Evolutionary conservation across 176 grass and related monocot genomes (phyloP), one percentile per base, ranked within the genome.

Genomic region (Oryza brachyantha): DNA sequence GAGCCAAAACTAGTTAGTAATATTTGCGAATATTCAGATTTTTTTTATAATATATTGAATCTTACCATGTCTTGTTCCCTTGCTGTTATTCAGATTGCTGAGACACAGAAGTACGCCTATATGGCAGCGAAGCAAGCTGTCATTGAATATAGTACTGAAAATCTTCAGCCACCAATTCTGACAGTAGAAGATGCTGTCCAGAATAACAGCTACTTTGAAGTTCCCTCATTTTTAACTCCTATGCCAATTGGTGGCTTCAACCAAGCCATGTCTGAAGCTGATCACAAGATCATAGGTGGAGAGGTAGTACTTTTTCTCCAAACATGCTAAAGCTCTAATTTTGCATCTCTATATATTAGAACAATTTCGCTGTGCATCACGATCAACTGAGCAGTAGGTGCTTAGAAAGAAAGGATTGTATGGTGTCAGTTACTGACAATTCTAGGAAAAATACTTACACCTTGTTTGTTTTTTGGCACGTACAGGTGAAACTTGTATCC

Each of bases 221-320:
- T 29, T 22, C 89, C 84, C 38, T 77, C 91, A 37, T 81, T 77
- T 77, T 50, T 92, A 13, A 35, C 57, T 73, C 82, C 87, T 59
- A 84, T 77, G 66, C 83, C 88, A 72, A 54, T 89, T 70, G 94
- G 94, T 52, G 83, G 94, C 55, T 84, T 90, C 39, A 81, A 88
- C 10, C 38, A 90, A 79, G 94, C 91, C 75, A 93, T 97, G 94
- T 84, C 82, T 58, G 82, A 91, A 84, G 94, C 94, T 76, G 91
- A 97, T 68, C 94, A 97, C 68, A 94, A 91, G 79, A 94, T 97
- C 66, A 43, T 88, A 39, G 90, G 80, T 24, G 87, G 61, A 25
- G 88, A 97, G 90, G 93, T 92, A 88, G 22, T n/a, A n/a, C 4
- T 12, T 43, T 43, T 14, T 43, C 41, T 43, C 41, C 5, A 1